Conservation (phyloP, 2,329 filamentous ascomycete genomes). For the Verticillium nonalfalfae region DNA sequence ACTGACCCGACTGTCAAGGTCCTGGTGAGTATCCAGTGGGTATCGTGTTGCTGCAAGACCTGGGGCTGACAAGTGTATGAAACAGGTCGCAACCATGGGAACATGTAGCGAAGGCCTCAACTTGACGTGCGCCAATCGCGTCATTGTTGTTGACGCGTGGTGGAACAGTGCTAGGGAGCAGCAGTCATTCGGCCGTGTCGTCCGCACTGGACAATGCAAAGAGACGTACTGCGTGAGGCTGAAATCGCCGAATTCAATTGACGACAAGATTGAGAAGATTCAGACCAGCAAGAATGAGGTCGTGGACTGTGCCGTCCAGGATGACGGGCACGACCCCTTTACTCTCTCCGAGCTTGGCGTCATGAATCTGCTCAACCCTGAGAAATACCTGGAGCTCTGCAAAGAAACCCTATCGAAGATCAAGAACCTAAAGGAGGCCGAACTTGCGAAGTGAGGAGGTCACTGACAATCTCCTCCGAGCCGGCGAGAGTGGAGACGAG, state of each 20-base stretch:
- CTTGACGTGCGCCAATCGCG: constrained; percentile 37
- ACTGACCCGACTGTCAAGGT: constrained; percentile 14
- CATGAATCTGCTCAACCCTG: not conserved
- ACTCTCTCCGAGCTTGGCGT: not conserved
- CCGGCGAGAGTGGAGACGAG: too few species aligned
- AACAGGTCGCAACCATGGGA: constrained; percentile 25
- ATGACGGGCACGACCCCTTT: constrained; percentile 14
- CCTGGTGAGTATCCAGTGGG: constrained; percentile 21
- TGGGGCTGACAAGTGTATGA: not conserved
- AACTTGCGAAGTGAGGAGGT: not conserved
- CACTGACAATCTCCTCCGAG: too few species aligned
- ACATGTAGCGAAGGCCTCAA: constrained; percentile 33
- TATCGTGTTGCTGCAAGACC: too few species aligned
- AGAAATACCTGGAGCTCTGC: not conserved
- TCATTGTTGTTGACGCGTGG: constrained; percentile 50
- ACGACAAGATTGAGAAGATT: constrained; percentile 47
- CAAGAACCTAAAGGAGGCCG: not conserved
- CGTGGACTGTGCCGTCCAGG: constrained; percentile 27
- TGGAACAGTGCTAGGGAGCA: constrained; percentile 57
- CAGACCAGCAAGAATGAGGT: constrained; percentile 48
- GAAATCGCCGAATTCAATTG: constrained; percentile 48
- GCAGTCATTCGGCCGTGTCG: constrained; percentile 57
- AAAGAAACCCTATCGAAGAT: not conserved
- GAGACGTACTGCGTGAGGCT: constrained; percentile 54
- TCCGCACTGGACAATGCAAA: constrained; percentile 58